A percentile compares a stretch with the other conserved stretches of the same genome.
phyloP scores from a whole-genome alignment of 495 filamentous ascomycete genomes.

The Podospora conica region DNA sequence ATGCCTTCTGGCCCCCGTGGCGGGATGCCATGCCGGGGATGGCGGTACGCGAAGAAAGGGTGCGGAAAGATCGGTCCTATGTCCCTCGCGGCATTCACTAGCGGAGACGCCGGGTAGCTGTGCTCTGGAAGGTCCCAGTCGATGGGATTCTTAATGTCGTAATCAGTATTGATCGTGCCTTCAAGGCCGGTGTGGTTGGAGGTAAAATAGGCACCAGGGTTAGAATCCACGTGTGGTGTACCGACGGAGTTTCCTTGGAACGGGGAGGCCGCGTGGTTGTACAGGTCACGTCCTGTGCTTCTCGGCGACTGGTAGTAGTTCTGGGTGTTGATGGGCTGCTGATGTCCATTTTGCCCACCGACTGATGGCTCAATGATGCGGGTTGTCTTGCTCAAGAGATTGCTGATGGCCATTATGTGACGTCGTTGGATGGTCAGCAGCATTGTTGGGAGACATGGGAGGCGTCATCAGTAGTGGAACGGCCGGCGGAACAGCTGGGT shows the following conservation, averaged over 20 bases:
- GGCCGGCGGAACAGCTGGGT: neutral
- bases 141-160: neutral
- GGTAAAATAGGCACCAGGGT: neutral
- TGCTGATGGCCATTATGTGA: neutral
- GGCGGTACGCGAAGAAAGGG: neutral
- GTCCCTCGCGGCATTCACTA: neutral
- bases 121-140: neutral
- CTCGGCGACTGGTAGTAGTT: neutral
- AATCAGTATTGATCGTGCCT: conserved; percentile 1
- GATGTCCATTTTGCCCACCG: neutral
- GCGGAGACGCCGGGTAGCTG: neutral
- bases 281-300: neutral
- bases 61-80: neutral
- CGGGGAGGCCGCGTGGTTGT: neutral
- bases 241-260: neutral
- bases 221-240: neutral
- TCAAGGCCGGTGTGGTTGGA: neutral
- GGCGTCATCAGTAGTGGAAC: neutral
- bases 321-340: neutral
- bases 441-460: neutral
- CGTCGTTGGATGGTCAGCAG: neutral
- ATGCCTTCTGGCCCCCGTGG: conserved; percentile 4
- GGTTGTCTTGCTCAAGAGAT: neutral
- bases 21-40: neutral
- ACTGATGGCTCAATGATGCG: conserved; percentile 6